Base-by-base conservation (phyloP, 768 basidiomycete genomes). In the Calocybe gangraenosa region DNA sequence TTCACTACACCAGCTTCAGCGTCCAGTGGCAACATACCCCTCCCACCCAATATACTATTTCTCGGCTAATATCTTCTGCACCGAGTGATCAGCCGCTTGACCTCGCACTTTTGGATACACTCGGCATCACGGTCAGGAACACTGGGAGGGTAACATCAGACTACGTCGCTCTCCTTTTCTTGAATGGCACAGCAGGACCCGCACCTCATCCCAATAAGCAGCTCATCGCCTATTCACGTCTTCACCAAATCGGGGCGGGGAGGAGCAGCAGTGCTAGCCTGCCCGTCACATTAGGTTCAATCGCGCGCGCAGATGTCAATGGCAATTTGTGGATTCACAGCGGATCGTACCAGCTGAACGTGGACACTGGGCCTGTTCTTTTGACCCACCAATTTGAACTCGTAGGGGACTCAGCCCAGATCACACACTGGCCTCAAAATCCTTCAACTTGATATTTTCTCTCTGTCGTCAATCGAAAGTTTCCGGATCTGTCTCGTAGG, bases 101-200 rank as follows among this genome's bases (percentile, higher is more conserved):
- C 56, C 63, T 75, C 25, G 69, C 71, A 7, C 46, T 55, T 3
- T 73, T 82, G 52, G 72, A 71, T 51, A 74, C 72, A 8, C 75
- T 81, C 62, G 46, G 60, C n/a, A 67, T 78, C 15, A 55, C 56
- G 11, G 69, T 80, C 18, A 69, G 55, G 46, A 82, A 81, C 59
- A 70, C 67, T 0, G 78, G 79, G 14, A 58, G 61, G 32, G 60
- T 65, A 10, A 59, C 70, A 0, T 81, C 78, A 9, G 79, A 82
- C 59, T 80, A 76, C 52, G 74, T 77, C 18, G 69, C 76, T 7
- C 66, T 80, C 42, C 62, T 79, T 11, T 82, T 79, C 61, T 56
- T 72, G 47, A 72, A 67, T 38, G 69, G 72, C 19, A 65, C 65
- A 3, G 69, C 64, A 19, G 78, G 78, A 2, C 76, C 77, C 2